Evolutionary conservation across 1,284 basidiomycete genomes (phyloP).

Genomic region (Exsudoporus floridanus): DNA sequence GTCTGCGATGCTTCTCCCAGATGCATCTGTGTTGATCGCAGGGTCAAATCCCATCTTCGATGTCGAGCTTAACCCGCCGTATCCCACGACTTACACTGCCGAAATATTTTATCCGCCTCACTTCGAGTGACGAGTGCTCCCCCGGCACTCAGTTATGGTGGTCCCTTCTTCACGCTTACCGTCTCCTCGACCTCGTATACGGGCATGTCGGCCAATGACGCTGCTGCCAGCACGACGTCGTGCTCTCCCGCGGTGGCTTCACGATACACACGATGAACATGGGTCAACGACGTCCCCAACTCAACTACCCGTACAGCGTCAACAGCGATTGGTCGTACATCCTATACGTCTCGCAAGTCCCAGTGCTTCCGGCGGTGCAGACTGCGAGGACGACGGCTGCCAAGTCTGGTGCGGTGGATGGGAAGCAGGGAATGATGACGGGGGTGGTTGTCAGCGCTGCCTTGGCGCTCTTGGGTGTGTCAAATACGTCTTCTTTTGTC

Average conservation of each 20-base stretch:
- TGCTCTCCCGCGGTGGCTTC: slow-evolving; percentile 71
- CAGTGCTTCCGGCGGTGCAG: slow-evolving; percentile 28
- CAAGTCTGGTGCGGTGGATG: not conserved
- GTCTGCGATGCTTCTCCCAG: slow-evolving; percentile 81
- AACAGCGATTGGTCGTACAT: slow-evolving; percentile 54
- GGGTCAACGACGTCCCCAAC: slow-evolving; percentile 49
- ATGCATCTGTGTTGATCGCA: slow-evolving; percentile 82
- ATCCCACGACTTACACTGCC: no score
- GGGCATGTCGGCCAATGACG: slow-evolving; percentile 44
- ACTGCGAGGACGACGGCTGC: not conserved
- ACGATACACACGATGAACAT: slow-evolving; percentile 76
- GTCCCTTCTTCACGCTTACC: slow-evolving; percentile 64
- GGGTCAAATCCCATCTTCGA: slow-evolving; percentile 95
- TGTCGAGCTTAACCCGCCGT: slow-evolving; percentile 44
- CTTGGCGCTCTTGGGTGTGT: not conserved
- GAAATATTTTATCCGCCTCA: slow-evolving; percentile 39
- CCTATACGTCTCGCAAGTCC: slow-evolving; percentile 67
- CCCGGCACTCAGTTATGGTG: slow-evolving; percentile 77
- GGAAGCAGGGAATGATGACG: not conserved
- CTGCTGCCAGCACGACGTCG: slow-evolving; percentile 63
- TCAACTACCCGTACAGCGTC: slow-evolving; percentile 57
- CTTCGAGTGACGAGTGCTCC: slow-evolving; percentile 80
- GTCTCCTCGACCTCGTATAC: slow-evolving; percentile 48
- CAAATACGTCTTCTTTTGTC: not conserved
- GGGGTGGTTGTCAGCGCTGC: not conserved